These are phyloP conservation scores for Lentithecium fluviatile DNA, from an alignment of 495 filamentous ascomycete species.

Conservation along the genomic window DNA sequence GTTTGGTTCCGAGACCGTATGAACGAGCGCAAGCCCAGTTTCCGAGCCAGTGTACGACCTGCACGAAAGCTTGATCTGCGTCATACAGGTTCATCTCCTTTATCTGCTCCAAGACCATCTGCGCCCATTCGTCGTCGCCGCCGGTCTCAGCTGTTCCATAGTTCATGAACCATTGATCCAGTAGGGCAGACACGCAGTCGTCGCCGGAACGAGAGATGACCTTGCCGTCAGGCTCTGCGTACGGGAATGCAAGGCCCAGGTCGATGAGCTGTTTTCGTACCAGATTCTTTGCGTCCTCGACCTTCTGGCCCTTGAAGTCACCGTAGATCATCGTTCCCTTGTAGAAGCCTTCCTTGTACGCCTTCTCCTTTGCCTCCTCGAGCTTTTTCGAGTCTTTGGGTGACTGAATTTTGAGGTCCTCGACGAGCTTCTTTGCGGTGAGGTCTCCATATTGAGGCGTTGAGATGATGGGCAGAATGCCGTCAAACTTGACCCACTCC, in stretches of 20 bases:
- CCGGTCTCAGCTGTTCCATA: slow-evolving; percentile 70
- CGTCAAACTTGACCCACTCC: slow-evolving; percentile 83
- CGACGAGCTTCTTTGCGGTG: slow-evolving; percentile 76
- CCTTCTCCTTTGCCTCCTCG: slow-evolving; percentile 89
- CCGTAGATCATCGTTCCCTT: slow-evolving; percentile 88
- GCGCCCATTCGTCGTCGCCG: slow-evolving; percentile 67
- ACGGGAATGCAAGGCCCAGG: slow-evolving; percentile 78
- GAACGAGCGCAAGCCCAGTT: slow-evolving; percentile 93
- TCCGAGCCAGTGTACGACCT: slow-evolving; percentile 83
- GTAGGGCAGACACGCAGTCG: slow-evolving; percentile 85
- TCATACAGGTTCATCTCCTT: slow-evolving; percentile 73
- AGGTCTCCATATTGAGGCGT: slow-evolving; percentile 87
- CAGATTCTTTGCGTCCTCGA: slow-evolving; percentile 81
- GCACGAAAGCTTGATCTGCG: slow-evolving; percentile 75
- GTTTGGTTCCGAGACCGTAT: slow-evolving; percentile 88
- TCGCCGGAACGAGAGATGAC: slow-evolving; percentile 86
- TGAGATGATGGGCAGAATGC: slow-evolving; percentile 83
- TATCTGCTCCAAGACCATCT: slow-evolving; percentile 70
- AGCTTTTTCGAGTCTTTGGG: slow-evolving; percentile 91
- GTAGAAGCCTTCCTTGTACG: slow-evolving; percentile 98
- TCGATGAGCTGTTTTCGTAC: slow-evolving; percentile 78
- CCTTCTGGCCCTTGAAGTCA: slow-evolving; percentile 82
- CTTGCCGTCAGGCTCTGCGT: slow-evolving; percentile 86
- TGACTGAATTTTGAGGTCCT: slow-evolving; percentile 92
- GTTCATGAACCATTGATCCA: slow-evolving; percentile 97